A percentile compares a stretch with the other conserved stretches of the same genome.
Evolutionary conservation across 768 basidiomycete species (phyloP).

Genomic region (Boletus sp.): DNA sequence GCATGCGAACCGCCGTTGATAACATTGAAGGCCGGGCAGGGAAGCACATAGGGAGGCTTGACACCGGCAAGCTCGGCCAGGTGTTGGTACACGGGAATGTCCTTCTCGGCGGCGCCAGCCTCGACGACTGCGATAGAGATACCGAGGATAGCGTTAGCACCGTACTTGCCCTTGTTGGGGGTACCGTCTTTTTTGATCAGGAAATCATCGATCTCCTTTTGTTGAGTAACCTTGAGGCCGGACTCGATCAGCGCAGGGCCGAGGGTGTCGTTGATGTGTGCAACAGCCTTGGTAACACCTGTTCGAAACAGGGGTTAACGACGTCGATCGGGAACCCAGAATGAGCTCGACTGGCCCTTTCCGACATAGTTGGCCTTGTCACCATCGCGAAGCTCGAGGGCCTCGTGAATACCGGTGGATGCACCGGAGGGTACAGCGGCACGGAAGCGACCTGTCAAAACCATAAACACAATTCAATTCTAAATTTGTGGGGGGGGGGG

Average conservation of each 20-base stretch:
- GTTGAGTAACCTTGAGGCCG: slow-evolving; percentile 77
- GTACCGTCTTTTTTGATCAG: slow-evolving; percentile 98
- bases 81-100: slow-evolving; percentile 93
- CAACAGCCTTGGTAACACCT: slow-evolving; percentile 93
- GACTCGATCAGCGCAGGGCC: slow-evolving; percentile 86
- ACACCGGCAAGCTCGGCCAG: slow-evolving; percentile 94
- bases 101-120: slow-evolving; percentile 94
- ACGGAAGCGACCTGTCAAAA: slow-evolving; percentile 75
- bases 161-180: slow-evolving; percentile 98
- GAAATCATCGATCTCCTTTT: slow-evolving; percentile 96
- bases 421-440: slow-evolving; percentile 97
- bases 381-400: slow-evolving; percentile 96
- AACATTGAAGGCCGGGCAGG: slow-evolving; percentile 94
- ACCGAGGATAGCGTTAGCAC: slow-evolving; percentile 98
- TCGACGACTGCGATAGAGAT: slow-evolving; percentile 94
- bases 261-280: slow-evolving; percentile 90
- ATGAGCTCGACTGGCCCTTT: slow-evolving; percentile 62
- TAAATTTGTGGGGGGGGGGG: background rate
- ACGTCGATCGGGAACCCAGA: background rate
- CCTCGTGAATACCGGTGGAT: slow-evolving; percentile 97
- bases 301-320: slow-evolving; percentile 4
- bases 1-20: slow-evolving; percentile 99
- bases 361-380: slow-evolving; percentile 92
- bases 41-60: slow-evolving; percentile 90
- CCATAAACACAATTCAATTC: slow-evolving; percentile 10